Evolutionary conservation across 352 stramenopile species (phyloP).

Genomic region (Globisporangium uncinulatum): DNA sequence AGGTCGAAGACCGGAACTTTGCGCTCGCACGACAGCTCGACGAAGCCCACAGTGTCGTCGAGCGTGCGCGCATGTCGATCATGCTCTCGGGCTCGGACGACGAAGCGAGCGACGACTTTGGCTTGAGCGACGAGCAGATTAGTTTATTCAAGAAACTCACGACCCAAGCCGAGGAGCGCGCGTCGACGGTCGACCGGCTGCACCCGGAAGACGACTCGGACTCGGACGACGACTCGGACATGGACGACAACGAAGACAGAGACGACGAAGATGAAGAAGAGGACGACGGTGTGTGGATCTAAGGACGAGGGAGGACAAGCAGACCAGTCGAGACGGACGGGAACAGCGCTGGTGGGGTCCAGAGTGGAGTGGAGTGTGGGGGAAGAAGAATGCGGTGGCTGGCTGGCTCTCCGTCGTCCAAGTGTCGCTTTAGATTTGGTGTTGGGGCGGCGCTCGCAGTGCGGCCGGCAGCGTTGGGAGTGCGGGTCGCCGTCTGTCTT

Average conservation of each 20-base stretch:
- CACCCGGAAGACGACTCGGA: constrained; percentile 76
- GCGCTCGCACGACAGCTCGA: constrained; percentile 74
- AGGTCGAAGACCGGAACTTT: constrained; percentile 84
- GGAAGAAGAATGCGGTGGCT: not conserved
- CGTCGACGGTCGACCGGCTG: constrained; percentile 79
- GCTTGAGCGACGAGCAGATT: constrained; percentile 81
- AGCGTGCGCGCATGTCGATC: constrained; percentile 83
- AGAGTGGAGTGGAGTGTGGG: not conserved
- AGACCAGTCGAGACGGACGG: not conserved
- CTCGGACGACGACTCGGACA: constrained; percentile 66
- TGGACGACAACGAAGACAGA: constrained; percentile 16
- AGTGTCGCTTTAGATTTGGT: constrained; percentile 7
- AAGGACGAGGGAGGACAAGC: constrained; percentile 16
- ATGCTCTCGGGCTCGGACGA: constrained; percentile 79
- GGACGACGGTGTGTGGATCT: constrained; percentile 86
- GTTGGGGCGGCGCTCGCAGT: not conserved
- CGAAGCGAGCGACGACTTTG: constrained; percentile 43
- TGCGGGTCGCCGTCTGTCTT: not conserved
- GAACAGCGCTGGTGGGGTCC: not conserved
- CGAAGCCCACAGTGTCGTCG: constrained; percentile 78
- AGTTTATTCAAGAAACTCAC: constrained; percentile 91
- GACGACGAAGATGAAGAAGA: constrained; percentile 46
- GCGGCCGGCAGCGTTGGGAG: not conserved
- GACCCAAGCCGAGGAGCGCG: constrained; percentile 76
- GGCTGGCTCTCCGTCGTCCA: constrained; percentile 17